Conservation (phyloP, 2,329 filamentous ascomycete species). For the Pseudomassariella vexata region DNA sequence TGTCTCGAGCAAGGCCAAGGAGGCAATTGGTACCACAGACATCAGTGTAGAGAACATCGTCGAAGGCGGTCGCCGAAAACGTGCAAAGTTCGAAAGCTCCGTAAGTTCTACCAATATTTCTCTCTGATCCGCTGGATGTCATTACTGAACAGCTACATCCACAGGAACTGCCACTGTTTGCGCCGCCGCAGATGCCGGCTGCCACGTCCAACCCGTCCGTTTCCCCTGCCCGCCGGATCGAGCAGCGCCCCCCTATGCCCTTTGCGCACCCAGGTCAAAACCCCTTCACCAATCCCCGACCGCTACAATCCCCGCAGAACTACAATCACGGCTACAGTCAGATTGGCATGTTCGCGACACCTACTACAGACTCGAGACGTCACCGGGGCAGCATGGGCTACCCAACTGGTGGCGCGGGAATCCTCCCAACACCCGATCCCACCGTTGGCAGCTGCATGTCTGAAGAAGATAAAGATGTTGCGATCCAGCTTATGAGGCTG, state of each 20-base stretch:
- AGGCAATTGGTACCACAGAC: constrained; percentile 88
- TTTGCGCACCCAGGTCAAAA: constrained; percentile 73
- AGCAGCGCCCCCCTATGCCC: constrained; percentile 66
- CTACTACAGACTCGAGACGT: constrained; percentile 55
- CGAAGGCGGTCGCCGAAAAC: constrained; percentile 90
- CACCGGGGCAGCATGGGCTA: constrained; percentile 59
- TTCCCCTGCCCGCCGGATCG: constrained; percentile 78
- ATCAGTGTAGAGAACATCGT: constrained; percentile 98
- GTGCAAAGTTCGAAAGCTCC: constrained; percentile 93
- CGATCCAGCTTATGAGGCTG: constrained; percentile 91
- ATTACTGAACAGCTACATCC: no score
- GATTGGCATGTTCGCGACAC: constrained; percentile 56
- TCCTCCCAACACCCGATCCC: constrained; percentile 91
- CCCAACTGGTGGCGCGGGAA: constrained; percentile 47
- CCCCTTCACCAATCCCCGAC: constrained; percentile 70
- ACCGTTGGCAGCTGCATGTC: constrained; percentile 96
- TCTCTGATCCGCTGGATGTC: no score
- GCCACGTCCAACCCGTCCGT: constrained; percentile 96
- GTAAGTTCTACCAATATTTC: constrained; percentile 60
- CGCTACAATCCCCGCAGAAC: constrained; percentile 79
- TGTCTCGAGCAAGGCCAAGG: constrained; percentile 70
- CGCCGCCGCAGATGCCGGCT: constrained; percentile 87
- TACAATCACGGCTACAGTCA: constrained; percentile 54
- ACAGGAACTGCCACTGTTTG: constrained; percentile 92
- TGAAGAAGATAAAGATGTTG: constrained; percentile 89